Conservation (phyloP, 495 filamentous ascomycete species). For the Aspergillus sclerotioniger region DNA sequence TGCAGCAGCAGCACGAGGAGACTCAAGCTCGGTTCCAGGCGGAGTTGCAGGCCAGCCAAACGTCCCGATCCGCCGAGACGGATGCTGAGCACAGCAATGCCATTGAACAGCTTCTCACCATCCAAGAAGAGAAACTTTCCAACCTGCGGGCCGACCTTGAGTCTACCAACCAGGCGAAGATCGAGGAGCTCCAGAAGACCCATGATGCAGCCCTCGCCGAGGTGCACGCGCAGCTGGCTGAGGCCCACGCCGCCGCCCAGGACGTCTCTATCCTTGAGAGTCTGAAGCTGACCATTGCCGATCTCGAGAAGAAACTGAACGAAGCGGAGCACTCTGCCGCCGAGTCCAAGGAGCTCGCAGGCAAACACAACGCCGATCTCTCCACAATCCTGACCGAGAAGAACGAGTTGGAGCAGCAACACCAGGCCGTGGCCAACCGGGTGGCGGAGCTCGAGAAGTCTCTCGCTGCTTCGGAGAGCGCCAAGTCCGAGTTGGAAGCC, state of each 20-base stretch:
- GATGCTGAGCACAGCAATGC: conserved; percentile 44
- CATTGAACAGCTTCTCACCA: conserved; percentile 46
- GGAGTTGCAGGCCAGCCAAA: conserved; percentile 33
- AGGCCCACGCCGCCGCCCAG: conserved; percentile 37
- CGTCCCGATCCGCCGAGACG: conserved; percentile 35
- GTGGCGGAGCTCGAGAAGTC: conserved; percentile 38
- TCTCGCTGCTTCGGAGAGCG: conserved; percentile 26
- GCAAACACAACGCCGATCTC: conserved; percentile 33
- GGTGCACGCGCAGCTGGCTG: conserved; percentile 32
- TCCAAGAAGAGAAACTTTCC: conserved; percentile 42
- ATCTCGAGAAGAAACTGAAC: conserved; percentile 39
- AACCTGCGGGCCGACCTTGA: conserved; percentile 38
- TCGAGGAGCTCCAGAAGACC: conserved; percentile 38
- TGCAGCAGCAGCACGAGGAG: conserved; percentile 38
- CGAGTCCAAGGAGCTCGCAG: conserved; percentile 33
- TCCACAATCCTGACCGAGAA: conserved; percentile 34
- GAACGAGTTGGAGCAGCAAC: conserved; percentile 32
- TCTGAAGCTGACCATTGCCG: conserved; percentile 35
- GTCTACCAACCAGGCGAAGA: conserved; percentile 34
- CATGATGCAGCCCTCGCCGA: conserved; percentile 36
- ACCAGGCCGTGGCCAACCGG: conserved; percentile 27
- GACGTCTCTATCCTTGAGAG: conserved; percentile 39
- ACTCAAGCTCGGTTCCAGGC: conserved; percentile 32
- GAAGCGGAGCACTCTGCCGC: conserved; percentile 32
- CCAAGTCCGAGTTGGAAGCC: conserved; percentile 36